Evolutionary conservation across 129 eudicot species (phyloP).

Genomic region (Rutidosis leptorrhynchoides): DNA sequence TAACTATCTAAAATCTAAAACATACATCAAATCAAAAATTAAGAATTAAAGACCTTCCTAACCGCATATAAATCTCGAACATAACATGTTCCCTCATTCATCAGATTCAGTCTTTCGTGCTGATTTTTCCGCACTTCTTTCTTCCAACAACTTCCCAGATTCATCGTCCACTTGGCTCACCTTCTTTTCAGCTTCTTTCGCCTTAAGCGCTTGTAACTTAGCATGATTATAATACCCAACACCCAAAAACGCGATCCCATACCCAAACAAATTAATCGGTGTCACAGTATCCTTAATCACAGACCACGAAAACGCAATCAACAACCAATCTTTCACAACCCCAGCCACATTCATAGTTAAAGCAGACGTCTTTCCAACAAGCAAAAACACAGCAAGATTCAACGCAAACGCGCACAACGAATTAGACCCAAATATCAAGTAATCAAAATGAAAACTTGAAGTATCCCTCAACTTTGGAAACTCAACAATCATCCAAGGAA

Average conservation of each 20-base stretch:
- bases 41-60: constrained; percentile 16
- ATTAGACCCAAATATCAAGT: constrained; percentile 62
- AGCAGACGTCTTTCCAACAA: constrained; percentile 75
- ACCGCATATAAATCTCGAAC: constrained; percentile 21
- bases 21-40: constrained; percentile 27
- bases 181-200: constrained; percentile 61
- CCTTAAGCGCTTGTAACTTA: constrained; percentile 63
- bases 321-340: constrained; percentile 79
- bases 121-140: constrained; percentile 39
- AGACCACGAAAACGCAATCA: constrained; percentile 89
- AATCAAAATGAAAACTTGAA: constrained; percentile 66
- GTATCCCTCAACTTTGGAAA: constrained; percentile 53
- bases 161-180: constrained; percentile 58
- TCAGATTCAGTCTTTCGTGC: constrained; percentile 40
- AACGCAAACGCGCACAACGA: constrained; percentile 70
- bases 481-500: constrained; percentile 75
- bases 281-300: constrained; percentile 80
- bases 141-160: constrained; percentile 59
- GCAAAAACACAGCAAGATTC: constrained; percentile 78
- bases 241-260: constrained; percentile 72
- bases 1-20: constrained; percentile 34
- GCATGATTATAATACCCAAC: constrained; percentile 65
- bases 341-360: constrained; percentile 92
- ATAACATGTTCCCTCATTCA: constrained; percentile 34
- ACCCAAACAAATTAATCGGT: constrained; percentile 57